These are phyloP conservation scores for Thalassiosira exigua DNA, from an alignment of 352 stramenopile species.

Conservation along the genomic window DNA sequence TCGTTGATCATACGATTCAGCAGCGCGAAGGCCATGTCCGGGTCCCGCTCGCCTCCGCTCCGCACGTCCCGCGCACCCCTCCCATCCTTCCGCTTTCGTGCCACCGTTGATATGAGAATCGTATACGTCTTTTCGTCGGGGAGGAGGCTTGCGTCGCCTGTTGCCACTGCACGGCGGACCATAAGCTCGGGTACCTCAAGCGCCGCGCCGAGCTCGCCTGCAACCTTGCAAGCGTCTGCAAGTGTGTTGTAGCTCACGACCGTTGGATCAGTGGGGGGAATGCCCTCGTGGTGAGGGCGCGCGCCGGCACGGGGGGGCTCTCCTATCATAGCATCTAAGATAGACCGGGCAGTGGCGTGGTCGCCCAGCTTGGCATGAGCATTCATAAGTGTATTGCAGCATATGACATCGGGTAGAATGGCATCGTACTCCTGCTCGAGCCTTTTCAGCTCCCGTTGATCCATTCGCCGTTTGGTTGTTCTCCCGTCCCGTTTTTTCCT, in stretches of 20 bases:
- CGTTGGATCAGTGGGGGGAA: conserved; percentile 67
- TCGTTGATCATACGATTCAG: conserved; percentile 75
- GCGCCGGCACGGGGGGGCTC: conserved; percentile 5
- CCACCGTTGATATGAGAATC: conserved; percentile 82
- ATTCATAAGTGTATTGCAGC: conserved; percentile 86
- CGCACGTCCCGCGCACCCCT: conserved; percentile 39
- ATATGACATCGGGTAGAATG: conserved; percentile 79
- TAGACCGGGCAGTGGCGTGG: conserved; percentile 56
- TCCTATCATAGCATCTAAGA: conserved; percentile 74
- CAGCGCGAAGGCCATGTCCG: conserved; percentile 75
- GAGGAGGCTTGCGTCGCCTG: conserved; percentile 33
- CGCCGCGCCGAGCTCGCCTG: conserved; percentile 70
- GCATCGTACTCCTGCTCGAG: conserved; percentile 26
- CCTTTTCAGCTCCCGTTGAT: conserved; percentile 9
- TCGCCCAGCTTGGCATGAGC: conserved; percentile 79
- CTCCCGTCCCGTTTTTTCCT: conserved; percentile 25
- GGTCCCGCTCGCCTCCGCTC: conserved; percentile 72
- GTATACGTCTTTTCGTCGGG: conserved; percentile 81
- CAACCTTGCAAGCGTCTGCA: conserved; percentile 75
- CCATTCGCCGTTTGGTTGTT: conserved; percentile 9
- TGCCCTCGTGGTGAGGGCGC: conserved; percentile 40
- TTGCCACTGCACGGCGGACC: conserved; percentile 27
- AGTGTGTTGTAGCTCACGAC: conserved; percentile 84
- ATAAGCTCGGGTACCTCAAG: conserved; percentile 70
- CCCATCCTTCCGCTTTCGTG: conserved; percentile 53